Conservation (phyloP, 2,329 filamentous ascomycete genomes). For the Arthrobotrys pseudoclavata region DNA sequence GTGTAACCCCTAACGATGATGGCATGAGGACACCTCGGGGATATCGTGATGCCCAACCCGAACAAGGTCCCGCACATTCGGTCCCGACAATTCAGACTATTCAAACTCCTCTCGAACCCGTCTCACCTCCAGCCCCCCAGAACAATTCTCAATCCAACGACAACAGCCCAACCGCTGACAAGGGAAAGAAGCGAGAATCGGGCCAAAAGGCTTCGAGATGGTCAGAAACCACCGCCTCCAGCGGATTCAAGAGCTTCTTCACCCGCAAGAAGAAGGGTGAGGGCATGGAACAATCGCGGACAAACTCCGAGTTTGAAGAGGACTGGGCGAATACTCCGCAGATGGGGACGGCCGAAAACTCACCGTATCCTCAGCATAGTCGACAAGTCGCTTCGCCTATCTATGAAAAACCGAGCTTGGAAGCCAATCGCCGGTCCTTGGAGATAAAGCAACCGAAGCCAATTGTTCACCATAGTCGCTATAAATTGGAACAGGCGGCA, state of each 20-base stretch:
- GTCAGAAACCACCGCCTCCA: conserved; percentile 96
- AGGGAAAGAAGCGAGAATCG: conserved; percentile 81
- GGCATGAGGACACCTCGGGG: conserved; percentile 55
- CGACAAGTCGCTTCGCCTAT: conserved; percentile 50
- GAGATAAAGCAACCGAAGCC: conserved; percentile 63
- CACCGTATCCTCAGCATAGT: conserved; percentile 59
- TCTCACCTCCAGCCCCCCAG: conserved; percentile 61
- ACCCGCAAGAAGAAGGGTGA: conserved; percentile 74
- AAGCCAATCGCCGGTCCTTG: conserved; percentile 64
- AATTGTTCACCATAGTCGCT: conserved; percentile 54
- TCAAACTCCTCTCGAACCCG: conserved; percentile 61
- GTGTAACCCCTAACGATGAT: conserved; percentile 73
- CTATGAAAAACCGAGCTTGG: conserved; percentile 63
- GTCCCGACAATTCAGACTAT: conserved; percentile 58
- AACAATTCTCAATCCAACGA: conserved; percentile 28
- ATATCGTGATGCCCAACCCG: conserved; percentile 42
- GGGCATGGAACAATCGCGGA: conserved; percentile 76
- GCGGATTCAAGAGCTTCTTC: conserved; percentile 80
- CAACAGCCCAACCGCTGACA: conserved; percentile 70
- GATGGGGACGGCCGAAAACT: conserved; percentile 53
- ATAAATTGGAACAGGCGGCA: conserved; percentile 61
- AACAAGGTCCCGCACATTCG: conserved; percentile 21
- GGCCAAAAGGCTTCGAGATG: conserved; percentile 96
- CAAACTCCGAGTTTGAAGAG: conserved; percentile 80
- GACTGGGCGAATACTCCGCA: conserved; percentile 61